Percentiles rank a stretch among this genome's conserved stretches.
These are phyloP conservation scores for Ophiostoma novo-ulmi DNA, from an alignment of 2,329 filamentous ascomycete genomes.

Conservation along the genomic window DNA sequence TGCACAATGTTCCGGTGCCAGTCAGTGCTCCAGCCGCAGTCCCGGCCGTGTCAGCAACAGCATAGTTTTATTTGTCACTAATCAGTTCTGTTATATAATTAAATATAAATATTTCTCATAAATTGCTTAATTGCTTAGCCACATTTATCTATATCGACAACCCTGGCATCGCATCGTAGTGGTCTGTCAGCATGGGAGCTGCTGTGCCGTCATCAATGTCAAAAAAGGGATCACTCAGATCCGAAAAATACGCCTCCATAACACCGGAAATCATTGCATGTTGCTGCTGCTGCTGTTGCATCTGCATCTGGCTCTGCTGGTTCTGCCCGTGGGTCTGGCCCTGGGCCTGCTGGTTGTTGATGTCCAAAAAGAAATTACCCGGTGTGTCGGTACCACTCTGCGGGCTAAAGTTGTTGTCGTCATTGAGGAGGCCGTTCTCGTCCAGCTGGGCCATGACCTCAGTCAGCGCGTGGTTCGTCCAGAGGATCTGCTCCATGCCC, in stretches of 20 bases:
- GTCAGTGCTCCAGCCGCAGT: background rate
- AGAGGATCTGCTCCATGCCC: constrained; percentile 32
- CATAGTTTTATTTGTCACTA: background rate
- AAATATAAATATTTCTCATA: too few relatives aligned
- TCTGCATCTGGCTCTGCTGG: background rate
- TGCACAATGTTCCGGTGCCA: constrained; percentile 23
- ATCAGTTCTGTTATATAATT: too few relatives aligned
- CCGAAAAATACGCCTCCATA: constrained; percentile 29
- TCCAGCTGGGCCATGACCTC: constrained; percentile 31
- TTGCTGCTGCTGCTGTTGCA: background rate
- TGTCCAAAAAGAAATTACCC: constrained; percentile 27
- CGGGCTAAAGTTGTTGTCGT: constrained; percentile 27
- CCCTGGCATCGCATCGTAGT: constrained; percentile 13
- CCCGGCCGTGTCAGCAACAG: constrained; percentile 1
- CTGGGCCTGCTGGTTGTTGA: constrained; percentile 21
- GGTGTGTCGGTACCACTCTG: constrained; percentile 22
- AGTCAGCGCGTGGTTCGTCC: constrained; percentile 29
- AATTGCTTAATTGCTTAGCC: background rate
- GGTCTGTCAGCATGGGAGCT: constrained; percentile 20
- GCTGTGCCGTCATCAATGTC: constrained; percentile 20
- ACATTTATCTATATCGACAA: background rate
- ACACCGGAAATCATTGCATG: constrained; percentile 23
- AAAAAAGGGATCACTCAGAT: constrained; percentile 27
- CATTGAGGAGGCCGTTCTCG: constrained; percentile 28
- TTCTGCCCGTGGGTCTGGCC: background rate